Evolutionary conservation across 108 stramenopile genomes (phyloP).

Genomic region (Skeletonema tropicum): DNA sequence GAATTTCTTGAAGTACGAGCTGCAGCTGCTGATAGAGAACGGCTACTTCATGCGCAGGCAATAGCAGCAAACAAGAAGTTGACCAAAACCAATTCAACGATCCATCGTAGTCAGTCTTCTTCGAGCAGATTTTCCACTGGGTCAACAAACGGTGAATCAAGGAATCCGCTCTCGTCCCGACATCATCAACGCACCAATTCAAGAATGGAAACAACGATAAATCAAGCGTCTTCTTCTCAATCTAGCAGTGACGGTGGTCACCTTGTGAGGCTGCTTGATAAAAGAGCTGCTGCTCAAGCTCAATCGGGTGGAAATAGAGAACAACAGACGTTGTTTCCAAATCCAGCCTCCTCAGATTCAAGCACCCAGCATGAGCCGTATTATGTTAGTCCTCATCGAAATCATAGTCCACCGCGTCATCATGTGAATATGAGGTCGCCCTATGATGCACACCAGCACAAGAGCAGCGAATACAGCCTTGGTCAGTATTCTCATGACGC

Average conservation of each 20-base stretch:
- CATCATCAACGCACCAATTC: slow-evolving; percentile 4
- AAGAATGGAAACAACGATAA: background rate
- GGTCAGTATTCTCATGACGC: slow-evolving; percentile 40
- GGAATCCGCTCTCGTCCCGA: slow-evolving; percentile 16
- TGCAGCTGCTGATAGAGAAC: slow-evolving; percentile 46
- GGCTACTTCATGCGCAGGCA: slow-evolving; percentile 38
- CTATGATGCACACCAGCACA: background rate
- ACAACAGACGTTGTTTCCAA: background rate
- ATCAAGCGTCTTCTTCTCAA: background rate
- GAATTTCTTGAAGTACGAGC: slow-evolving; percentile 49
- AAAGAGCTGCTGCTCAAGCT: slow-evolving; percentile 42
- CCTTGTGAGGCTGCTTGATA: slow-evolving; percentile 46
- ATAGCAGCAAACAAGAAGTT: slow-evolving; percentile 35
- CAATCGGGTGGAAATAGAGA: slow-evolving; percentile 10
- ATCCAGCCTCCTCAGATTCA: slow-evolving; percentile 27
- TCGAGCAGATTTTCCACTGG: slow-evolving; percentile 15
- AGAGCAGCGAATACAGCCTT: slow-evolving; percentile 41
- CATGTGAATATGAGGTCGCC: slow-evolving; percentile 15
- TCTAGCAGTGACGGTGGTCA: slow-evolving; percentile 28
- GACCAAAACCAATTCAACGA: slow-evolving; percentile 10
- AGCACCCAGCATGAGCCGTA: slow-evolving; percentile 17
- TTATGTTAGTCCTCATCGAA: background rate
- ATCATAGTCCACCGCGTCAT: background rate
- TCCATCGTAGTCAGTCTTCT: slow-evolving; percentile 17
- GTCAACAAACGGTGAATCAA: slow-evolving; percentile 8